phyloP scores from a whole-genome alignment of 306 rosid genomes.

The Ammopiptanthus mongolicus region DNA sequence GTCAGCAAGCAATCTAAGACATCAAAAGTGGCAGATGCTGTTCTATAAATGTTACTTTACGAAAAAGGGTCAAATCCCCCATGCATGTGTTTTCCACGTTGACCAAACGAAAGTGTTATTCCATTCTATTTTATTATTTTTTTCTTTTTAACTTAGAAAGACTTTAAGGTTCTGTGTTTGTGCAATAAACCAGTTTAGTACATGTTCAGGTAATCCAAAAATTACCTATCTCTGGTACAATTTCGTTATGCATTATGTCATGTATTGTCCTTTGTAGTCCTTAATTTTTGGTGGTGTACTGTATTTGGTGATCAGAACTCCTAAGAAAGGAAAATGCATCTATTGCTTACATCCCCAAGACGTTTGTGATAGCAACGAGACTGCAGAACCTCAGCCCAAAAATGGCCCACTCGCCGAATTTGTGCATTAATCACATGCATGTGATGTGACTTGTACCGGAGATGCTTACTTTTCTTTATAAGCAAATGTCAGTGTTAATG shows the following conservation, averaged over 20 bases:
- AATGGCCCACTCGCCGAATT: too few species aligned
- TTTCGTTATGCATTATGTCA: neutral
- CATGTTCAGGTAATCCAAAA: slow-evolving; percentile 8
- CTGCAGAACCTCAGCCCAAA: too few species aligned
- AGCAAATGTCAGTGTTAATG: too few species aligned
- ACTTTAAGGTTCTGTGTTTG: neutral
- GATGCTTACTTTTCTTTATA: too few species aligned
- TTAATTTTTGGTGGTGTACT: slow-evolving; percentile 1
- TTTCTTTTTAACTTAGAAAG: neutral
- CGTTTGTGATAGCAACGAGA: too few species aligned
- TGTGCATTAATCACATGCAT: too few species aligned
- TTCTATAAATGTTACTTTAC: too few species aligned
- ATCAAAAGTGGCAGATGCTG: slow-evolving; percentile 58
- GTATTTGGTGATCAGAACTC: neutral
- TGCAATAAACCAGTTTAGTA: neutral
- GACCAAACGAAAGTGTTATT: neutral
- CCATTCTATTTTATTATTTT: neutral
- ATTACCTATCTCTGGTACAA: neutral
- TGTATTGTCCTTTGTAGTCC: neutral
- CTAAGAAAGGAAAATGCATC: neutral
- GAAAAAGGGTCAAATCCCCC: too few species aligned
- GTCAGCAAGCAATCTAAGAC: slow-evolving; percentile 39
- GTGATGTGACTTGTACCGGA: too few species aligned
- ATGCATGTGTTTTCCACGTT: neutral
- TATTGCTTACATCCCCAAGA: neutral